Evolutionary conservation across 2,329 filamentous ascomycete genomes (phyloP).

Genomic region (Fusarium ramigenum): DNA sequence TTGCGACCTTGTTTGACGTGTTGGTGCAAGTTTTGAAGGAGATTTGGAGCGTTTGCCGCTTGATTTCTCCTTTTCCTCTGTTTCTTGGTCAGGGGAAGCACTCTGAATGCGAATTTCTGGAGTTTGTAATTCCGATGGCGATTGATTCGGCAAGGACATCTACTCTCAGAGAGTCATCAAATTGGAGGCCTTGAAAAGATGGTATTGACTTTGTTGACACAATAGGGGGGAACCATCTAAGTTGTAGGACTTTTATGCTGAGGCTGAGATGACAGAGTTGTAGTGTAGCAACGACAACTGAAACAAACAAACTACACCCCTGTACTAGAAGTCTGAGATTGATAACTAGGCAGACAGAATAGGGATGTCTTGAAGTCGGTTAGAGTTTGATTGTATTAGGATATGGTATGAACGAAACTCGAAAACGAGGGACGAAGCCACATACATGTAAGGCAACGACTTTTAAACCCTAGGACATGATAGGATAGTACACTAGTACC

Average conservation of each 20-base stretch:
- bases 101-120: constrained; percentile 44
- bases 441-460: constrained; percentile 36
- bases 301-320: neutral
- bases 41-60: neutral
- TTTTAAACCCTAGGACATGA: constrained; percentile 26
- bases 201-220: neutral
- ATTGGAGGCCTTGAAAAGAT: neutral
- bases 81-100: constrained; percentile 36
- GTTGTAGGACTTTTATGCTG: constrained; percentile 4
- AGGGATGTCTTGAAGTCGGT: neutral
- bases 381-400: constrained; percentile 15
- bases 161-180: constrained; percentile 33
- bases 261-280: neutral
- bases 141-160: constrained; percentile 40
- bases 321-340: neutral
- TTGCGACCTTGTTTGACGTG: constrained; percentile 27
- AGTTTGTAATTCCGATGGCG: constrained; percentile 24
- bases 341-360: constrained; percentile 12
- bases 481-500: constrained; percentile 18
- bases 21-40: constrained; percentile 24
- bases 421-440: constrained; percentile 31
- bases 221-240: neutral
- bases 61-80: neutral
- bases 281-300: neutral
- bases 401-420: constrained; percentile 9